These are phyloP conservation scores for Syzygium aromaticum DNA, from an alignment of 345 rosid species.

Conservation along the genomic window DNA sequence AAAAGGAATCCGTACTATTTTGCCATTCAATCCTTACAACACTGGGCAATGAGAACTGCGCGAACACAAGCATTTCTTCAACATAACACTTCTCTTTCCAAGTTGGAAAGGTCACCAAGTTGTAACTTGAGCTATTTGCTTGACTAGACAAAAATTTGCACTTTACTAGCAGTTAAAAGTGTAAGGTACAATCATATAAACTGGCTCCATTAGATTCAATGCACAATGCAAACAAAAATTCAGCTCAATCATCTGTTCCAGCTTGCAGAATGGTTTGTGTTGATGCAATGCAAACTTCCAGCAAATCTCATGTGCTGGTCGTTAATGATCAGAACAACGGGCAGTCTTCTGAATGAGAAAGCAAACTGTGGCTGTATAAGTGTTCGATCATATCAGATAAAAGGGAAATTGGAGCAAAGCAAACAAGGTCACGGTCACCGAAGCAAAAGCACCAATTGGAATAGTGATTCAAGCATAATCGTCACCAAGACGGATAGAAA, in stretches of 20 bases:
- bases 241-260: neutral
- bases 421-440: neutral
- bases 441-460: neutral
- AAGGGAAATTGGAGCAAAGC: neutral
- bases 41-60: rapidly evolving
- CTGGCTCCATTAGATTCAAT: neutral
- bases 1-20: neutral
- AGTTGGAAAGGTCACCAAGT: neutral
- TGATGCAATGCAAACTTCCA: neutral
- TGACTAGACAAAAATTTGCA: neutral
- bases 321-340: neutral
- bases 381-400: neutral
- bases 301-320: neutral
- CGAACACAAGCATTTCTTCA: neutral
- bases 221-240: neutral
- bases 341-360: neutral
- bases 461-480: neutral
- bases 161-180: neutral
- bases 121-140: neutral
- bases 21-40: neutral
- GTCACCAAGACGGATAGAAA: neutral
- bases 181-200: neutral
- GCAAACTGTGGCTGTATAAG: neutral
- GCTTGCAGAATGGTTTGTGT: neutral
- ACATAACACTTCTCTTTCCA: neutral